Evolutionary conservation across 305 asterid species (phyloP), one percentile per base, ranked within the genome.

Genomic region (Fraxinus dipetala): DNA sequence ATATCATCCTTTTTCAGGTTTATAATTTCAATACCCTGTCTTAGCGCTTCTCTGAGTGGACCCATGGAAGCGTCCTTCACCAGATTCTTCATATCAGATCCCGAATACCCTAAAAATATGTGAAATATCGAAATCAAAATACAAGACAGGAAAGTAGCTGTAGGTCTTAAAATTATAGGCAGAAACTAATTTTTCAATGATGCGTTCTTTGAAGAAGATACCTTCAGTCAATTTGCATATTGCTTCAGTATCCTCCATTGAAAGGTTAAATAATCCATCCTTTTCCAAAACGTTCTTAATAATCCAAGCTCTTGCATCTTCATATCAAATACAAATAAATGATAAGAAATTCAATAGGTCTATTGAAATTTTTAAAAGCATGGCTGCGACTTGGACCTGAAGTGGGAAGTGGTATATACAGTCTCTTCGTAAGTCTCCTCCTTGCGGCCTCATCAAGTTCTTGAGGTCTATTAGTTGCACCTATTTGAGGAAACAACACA

Each of bases 51-150:
- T 85, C 98, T 92, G n/a, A 96, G 89, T 34, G 99, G 98, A 77
- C 98, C 99, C 98, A 94, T 93, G 72, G 98, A 93, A 72, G 99
- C 99, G 86, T 96, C 99, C 90, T 96, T 96, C 89, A 96, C 99
- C 85, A 96, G 87, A 79, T 94, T 96, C 89, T 96, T 94, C 99
- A 94, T 96, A 81, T 96, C 99, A 14, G 99, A 96, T 80, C 98
- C 99, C 28, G 98, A 96, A 88, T 96, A 96, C 59, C 99, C 99
- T 93, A 83, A 80, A 40, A 82, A 79, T 31, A 40, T 78, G 59
- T 43, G 61, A 75, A 63, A 77, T 38, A 54, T 32, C 73, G 51
- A 67, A 48, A 6, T 48, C 74, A 56, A 61, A 77, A 40, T 26
- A 28, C 36, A 72, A 81, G 5, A 56, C 54, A 13, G 30, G 48